phyloP scores from a whole-genome alignment of 257 asterid species.

The Orobanche coerulescens region DNA sequence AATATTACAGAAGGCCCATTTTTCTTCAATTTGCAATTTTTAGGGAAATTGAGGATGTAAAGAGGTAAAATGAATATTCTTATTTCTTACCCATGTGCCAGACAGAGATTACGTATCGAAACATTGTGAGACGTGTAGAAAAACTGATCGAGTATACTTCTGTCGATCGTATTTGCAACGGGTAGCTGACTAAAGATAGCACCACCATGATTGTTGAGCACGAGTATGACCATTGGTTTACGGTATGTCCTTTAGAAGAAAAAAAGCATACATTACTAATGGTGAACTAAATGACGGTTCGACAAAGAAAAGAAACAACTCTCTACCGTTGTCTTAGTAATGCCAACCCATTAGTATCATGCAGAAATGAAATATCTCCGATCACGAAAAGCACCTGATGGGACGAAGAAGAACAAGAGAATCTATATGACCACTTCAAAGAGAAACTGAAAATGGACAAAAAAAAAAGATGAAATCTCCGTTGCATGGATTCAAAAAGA shows the following conservation, averaged over 20 bases:
- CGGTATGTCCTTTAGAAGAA: slow-evolving; percentile 46
- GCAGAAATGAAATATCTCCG: slow-evolving; percentile 91
- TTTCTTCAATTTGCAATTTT: no score
- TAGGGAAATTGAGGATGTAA: no score
- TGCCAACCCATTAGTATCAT: slow-evolving; percentile 90
- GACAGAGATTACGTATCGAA: slow-evolving; percentile 62
- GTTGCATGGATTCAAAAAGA: not conserved
- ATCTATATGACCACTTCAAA: not conserved
- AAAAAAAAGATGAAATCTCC: no score
- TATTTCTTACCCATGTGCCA: slow-evolving; percentile 87
- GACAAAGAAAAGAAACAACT: not conserved
- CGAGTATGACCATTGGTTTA: slow-evolving; percentile 79
- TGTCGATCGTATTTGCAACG: slow-evolving; percentile 49
- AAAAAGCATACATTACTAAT: not conserved
- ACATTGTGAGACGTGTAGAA: slow-evolving; percentile 91
- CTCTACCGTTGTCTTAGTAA: slow-evolving; percentile 59
- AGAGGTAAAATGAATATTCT: slow-evolving; percentile 18
- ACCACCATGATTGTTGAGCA: slow-evolving; percentile 90
- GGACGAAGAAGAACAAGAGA: slow-evolving; percentile 2
- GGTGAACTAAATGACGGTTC: slow-evolving; percentile 1
- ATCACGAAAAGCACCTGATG: slow-evolving; percentile 61
- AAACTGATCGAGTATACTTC: slow-evolving; percentile 61
- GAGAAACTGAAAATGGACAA: no score
- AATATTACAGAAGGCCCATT: no score
- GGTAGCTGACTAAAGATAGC: slow-evolving; percentile 97